Conservation (phyloP, 1,139 yeast genomes). For the Lodderomyces pseudojiufengensis region DNA sequence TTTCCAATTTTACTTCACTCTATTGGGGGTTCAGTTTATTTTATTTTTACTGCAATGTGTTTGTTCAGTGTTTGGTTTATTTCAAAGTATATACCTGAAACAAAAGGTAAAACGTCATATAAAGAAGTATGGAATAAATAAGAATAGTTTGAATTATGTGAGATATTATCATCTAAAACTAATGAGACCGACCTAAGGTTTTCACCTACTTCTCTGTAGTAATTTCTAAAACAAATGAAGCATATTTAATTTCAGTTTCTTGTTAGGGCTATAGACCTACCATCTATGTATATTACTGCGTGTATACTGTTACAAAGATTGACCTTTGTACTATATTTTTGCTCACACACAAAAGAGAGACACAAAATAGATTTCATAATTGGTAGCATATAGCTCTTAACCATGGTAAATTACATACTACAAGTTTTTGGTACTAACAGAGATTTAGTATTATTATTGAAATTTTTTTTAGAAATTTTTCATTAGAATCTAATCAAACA, state of each 20-base stretch:
- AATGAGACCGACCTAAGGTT: too few species aligned
- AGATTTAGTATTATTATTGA: constrained; percentile 5
- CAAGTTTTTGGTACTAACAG: too few species aligned
- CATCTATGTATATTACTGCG: background rate
- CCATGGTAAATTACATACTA: too few species aligned
- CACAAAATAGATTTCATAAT: too few species aligned
- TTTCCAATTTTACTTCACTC: constrained; percentile 69
- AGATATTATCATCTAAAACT: too few species aligned
- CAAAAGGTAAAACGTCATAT: constrained; percentile 61
- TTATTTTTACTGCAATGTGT: constrained; percentile 63
- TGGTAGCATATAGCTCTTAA: too few species aligned
- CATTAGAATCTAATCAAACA: constrained; percentile 6
- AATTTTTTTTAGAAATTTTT: constrained; percentile 10
- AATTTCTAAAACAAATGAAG: too few species aligned
- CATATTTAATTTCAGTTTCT: too few species aligned
- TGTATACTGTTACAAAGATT: background rate
- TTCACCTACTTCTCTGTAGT: too few species aligned
- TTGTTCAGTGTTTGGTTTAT: constrained; percentile 47
- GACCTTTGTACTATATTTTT: too few species aligned
- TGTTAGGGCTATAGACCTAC: constrained; percentile 14
- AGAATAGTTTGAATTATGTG: too few species aligned
- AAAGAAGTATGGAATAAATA: constrained; percentile 53
- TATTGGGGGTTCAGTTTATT: constrained; percentile 79
- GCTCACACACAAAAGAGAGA: too few species aligned
- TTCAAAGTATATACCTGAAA: constrained; percentile 62